These are phyloP conservation scores for Aspergillus ostianus DNA, from an alignment of 495 filamentous ascomycete genomes.

Conservation along the genomic window DNA sequence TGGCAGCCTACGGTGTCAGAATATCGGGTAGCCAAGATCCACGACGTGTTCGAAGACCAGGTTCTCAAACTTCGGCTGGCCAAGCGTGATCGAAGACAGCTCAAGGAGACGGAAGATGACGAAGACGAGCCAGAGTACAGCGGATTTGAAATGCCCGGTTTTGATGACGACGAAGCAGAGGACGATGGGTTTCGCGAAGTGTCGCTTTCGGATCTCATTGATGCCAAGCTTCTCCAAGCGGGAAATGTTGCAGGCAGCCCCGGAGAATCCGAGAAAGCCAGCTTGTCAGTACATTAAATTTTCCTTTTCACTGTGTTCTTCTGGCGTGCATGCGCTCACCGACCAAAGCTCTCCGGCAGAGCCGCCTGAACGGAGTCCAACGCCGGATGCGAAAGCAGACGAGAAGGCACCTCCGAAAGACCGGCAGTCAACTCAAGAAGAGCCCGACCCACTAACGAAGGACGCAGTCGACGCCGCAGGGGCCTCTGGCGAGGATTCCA, in stretches of 20 bases:
- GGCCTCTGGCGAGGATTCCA: slow-evolving; percentile 6
- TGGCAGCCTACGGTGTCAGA: slow-evolving; percentile 74
- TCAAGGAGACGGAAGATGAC: slow-evolving; percentile 48
- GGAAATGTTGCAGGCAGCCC: slow-evolving; percentile 16
- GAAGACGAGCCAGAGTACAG: slow-evolving; percentile 59
- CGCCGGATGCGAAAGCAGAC: slow-evolving; percentile 6
- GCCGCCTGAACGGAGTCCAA: slow-evolving; percentile 20
- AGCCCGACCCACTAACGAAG: not conserved
- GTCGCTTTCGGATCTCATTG: slow-evolving; percentile 56
- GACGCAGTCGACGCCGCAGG: not conserved
- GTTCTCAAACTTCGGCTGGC: slow-evolving; percentile 63
- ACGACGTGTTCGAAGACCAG: slow-evolving; percentile 46
- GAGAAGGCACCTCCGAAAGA: slow-evolving; percentile 7
- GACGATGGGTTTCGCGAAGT: slow-evolving; percentile 55
- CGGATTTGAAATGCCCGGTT: slow-evolving; percentile 66
- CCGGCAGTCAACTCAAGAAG: slow-evolving; percentile 4
- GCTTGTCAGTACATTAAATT: slow-evolving; percentile 45
- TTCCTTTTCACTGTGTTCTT: slow-evolving; percentile 29
- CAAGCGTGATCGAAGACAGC: slow-evolving; percentile 58
- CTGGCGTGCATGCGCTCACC: slow-evolving; percentile 30
- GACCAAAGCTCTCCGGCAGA: slow-evolving; percentile 36
- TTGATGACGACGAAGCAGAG: slow-evolving; percentile 48
- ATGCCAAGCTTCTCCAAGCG: slow-evolving; percentile 58
- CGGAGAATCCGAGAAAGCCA: slow-evolving; percentile 30
- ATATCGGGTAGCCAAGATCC: slow-evolving; percentile 64